Percentiles rank a stretch among this genome's conserved stretches.
Evolutionary conservation across 768 basidiomycete genomes (phyloP).

Genomic region (Auricularia auricula-judae): DNA sequence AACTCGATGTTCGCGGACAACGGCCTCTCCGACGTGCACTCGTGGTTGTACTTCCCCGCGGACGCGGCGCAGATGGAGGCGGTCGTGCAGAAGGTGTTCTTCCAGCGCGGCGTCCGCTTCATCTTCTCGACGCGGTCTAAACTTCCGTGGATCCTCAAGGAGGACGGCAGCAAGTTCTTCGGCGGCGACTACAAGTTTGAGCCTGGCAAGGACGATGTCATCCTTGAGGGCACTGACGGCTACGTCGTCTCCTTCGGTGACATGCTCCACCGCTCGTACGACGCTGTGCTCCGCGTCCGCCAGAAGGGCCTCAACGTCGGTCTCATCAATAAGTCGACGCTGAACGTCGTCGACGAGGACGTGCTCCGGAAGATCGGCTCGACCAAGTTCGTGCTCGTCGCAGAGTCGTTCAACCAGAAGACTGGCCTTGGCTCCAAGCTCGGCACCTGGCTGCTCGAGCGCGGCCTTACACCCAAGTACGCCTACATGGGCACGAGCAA

Average conservation of each 20-base stretch:
- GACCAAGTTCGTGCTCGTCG: constrained; percentile 71
- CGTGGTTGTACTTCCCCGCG: constrained; percentile 81
- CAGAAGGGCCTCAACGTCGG: constrained; percentile 70
- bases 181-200: constrained; percentile 60
- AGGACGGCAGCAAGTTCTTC: constrained; percentile 59
- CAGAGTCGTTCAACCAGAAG: constrained; percentile 81
- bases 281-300: constrained; percentile 67
- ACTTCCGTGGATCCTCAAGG: constrained; percentile 75
- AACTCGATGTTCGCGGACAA: constrained; percentile 87
- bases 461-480: constrained; percentile 68
- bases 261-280: constrained; percentile 75
- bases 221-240: constrained; percentile 65
- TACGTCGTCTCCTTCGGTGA: constrained; percentile 83
- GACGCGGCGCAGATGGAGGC: constrained; percentile 74
- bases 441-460: constrained; percentile 81
- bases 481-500: constrained; percentile 71
- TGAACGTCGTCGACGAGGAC: constrained; percentile 78
- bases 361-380: constrained; percentile 63
- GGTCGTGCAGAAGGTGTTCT: constrained; percentile 68
- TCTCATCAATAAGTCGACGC: constrained; percentile 74
- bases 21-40: constrained; percentile 68
- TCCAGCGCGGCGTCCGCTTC: constrained; percentile 72
- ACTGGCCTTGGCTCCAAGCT: constrained; percentile 83
- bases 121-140: constrained; percentile 85
- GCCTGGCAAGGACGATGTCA: constrained; percentile 77